Evolutionary conservation across 2,329 filamentous ascomycete species (phyloP).

Genomic region (Blastomyces parvus): DNA sequence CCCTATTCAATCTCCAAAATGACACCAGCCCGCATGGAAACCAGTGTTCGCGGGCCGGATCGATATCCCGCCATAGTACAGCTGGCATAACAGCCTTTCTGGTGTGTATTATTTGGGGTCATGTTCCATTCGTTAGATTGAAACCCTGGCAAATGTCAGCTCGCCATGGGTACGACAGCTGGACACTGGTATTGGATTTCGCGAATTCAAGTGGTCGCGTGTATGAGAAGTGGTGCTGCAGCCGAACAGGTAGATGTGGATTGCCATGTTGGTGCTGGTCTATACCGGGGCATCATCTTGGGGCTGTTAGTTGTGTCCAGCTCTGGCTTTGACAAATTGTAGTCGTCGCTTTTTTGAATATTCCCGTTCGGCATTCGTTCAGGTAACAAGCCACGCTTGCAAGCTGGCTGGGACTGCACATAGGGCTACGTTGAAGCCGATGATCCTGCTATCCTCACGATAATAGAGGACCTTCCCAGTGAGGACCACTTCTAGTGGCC

Average conservation of each 20-base stretch:
- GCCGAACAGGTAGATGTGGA: slow-evolving; percentile 49
- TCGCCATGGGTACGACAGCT: no score
- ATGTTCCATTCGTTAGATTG: no score
- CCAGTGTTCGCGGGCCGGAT: slow-evolving; percentile 50
- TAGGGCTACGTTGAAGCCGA: slow-evolving; percentile 48
- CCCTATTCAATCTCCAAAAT: slow-evolving; percentile 45
- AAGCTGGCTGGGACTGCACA: slow-evolving; percentile 48
- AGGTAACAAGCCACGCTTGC: slow-evolving; percentile 50
- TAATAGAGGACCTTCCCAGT: slow-evolving; percentile 30
- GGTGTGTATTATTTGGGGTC: no score
- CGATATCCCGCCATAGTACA: slow-evolving; percentile 52
- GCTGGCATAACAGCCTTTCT: slow-evolving; percentile 53
- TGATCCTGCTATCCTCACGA: slow-evolving; percentile 42
- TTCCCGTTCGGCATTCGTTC: slow-evolving; percentile 55
- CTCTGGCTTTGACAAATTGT: slow-evolving; percentile 51
- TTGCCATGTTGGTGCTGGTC: slow-evolving; percentile 51
- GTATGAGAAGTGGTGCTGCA: slow-evolving; percentile 36
- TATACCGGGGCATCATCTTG: slow-evolving; percentile 58
- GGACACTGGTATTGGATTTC: slow-evolving; percentile 39
- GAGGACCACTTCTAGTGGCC: slow-evolving; percentile 45
- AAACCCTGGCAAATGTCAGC: no score
- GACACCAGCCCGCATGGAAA: slow-evolving; percentile 45
- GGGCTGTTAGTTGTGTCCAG: slow-evolving; percentile 52
- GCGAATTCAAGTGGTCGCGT: slow-evolving; percentile 40
- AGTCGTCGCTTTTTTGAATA: slow-evolving; percentile 54